Conservation (phyloP, 306 rosid species). For the Fragaria ananassa region DNA sequence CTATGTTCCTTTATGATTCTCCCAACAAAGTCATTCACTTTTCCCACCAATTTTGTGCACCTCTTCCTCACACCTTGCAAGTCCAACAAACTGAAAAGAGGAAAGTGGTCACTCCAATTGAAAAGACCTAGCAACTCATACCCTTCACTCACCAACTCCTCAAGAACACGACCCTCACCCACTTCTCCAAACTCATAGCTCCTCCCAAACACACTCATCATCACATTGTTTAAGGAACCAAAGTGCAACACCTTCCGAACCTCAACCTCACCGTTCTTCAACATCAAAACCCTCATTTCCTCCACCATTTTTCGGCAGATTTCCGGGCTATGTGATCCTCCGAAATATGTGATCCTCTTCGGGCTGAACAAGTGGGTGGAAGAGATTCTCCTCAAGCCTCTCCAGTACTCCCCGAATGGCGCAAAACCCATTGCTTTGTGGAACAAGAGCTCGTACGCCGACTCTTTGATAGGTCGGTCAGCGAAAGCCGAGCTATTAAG, state of each 20-base stretch:
- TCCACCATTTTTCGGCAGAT: conserved; percentile 43
- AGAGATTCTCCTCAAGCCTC: conserved; percentile 69
- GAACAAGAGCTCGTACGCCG: conserved; percentile 71
- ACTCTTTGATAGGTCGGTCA: conserved; percentile 70
- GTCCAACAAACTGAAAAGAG: conserved; percentile 57
- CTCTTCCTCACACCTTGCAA: conserved; percentile 68
- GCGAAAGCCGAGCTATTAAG: conserved; percentile 54
- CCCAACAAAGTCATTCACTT: conserved; percentile 64
- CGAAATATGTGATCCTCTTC: conserved; percentile 31
- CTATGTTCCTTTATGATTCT: conserved; percentile 57
- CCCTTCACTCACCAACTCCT: conserved; percentile 62
- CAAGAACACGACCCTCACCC: conserved; percentile 38
- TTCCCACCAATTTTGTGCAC: conserved; percentile 45
- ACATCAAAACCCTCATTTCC: conserved; percentile 31
- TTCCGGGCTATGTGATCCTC: too few relatives aligned
- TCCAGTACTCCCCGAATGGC: conserved; percentile 78
- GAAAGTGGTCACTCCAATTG: conserved; percentile 79
- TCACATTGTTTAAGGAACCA: conserved; percentile 63
- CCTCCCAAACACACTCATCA: conserved; percentile 70
- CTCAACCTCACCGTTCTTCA: conserved; percentile 32
- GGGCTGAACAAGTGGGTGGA: conserved; percentile 55
- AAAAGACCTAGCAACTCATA: conserved; percentile 70
- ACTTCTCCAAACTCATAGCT: conserved; percentile 43
- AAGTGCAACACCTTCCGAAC: conserved; percentile 52
- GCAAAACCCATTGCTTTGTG: conserved; percentile 81